phyloP scores from a whole-genome alignment of 2,329 filamentous ascomycete species.

The Fusarium praegraminearum region DNA sequence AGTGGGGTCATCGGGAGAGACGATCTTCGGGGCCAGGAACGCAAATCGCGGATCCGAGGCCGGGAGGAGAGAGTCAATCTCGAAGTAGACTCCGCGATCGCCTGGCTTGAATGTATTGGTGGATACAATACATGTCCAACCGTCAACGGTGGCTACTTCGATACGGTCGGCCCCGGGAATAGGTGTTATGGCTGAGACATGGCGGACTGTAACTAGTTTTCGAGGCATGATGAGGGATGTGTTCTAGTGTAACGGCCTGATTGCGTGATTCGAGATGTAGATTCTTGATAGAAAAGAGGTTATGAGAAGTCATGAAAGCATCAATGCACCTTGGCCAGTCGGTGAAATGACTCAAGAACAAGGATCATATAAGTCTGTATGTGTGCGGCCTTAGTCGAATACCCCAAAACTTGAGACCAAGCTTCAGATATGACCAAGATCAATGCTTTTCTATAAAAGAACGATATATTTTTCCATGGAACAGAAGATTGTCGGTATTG shows the following conservation, averaged over 20 bases:
- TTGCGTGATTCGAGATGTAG: not conserved
- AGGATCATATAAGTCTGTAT: not conserved
- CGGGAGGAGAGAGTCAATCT: conserved; percentile 44
- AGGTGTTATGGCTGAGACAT: conserved; percentile 31
- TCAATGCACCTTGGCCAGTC: not conserved
- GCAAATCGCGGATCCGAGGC: conserved; percentile 36
- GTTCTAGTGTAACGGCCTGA: not conserved
- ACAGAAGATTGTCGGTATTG: not conserved
- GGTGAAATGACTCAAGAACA: conserved; percentile 27
- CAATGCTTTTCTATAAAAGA: not conserved
- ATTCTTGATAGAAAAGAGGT: not conserved
- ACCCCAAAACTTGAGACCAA: not conserved
- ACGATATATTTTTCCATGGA: not conserved
- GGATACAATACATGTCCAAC: conserved; percentile 42
- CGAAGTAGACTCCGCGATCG: conserved; percentile 40
- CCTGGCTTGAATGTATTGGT: conserved; percentile 26
- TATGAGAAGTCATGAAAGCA: not conserved
- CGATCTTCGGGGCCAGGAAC: conserved; percentile 20
- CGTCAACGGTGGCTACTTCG: conserved; percentile 36
- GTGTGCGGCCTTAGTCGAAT: conserved; percentile 9
- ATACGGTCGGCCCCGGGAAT: conserved; percentile 40
- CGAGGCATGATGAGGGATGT: conserved; percentile 26
- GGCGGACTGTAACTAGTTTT: conserved; percentile 42
- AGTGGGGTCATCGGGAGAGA: not conserved
- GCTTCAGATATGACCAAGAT: not conserved